phyloP scores from a whole-genome alignment of 257 asterid genomes.

The Thymus mandschuricus region DNA sequence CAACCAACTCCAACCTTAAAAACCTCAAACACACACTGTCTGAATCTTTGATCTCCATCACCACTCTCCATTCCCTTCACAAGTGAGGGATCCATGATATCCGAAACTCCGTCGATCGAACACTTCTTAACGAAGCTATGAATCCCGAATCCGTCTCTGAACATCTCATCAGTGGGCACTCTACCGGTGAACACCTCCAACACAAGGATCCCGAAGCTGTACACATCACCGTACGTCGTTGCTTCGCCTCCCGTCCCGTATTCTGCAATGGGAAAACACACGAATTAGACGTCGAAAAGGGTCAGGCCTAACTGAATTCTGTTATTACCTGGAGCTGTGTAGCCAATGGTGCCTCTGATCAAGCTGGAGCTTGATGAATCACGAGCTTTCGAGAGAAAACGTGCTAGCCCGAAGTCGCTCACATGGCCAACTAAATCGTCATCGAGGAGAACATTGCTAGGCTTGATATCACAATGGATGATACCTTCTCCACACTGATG shows the following conservation, averaged over 20 bases:
- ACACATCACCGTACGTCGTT: slow-evolving; percentile 34
- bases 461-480: slow-evolving; percentile 53
- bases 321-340: slow-evolving; percentile 33
- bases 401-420: slow-evolving; percentile 33
- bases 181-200: slow-evolving; percentile 40
- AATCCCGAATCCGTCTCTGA: slow-evolving; percentile 31
- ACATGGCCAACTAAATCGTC: slow-evolving; percentile 28
- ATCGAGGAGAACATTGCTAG: slow-evolving; percentile 51
- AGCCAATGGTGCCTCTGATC: slow-evolving; percentile 45
- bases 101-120: neutral
- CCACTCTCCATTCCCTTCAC: neutral
- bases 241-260: slow-evolving; percentile 36
- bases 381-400: slow-evolving; percentile 13
- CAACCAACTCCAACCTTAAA: slow-evolving; percentile 3
- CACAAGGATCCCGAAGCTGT: slow-evolving; percentile 34
- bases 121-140: slow-evolving; percentile 24
- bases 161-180: slow-evolving; percentile 35
- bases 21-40: neutral
- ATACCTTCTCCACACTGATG: slow-evolving; percentile 31
- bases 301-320: neutral
- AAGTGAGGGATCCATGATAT: slow-evolving; percentile 24
- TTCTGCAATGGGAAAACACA: slow-evolving; percentile 22
- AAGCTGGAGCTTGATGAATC: slow-evolving; percentile 24
- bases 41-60: neutral
- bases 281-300: neutral